A percentile compares a stretch with the other conserved stretches of the same genome.
These are phyloP conservation scores for Tilletiopsis washingtonensis DNA, from an alignment of 1,284 basidiomycete genomes.

Conservation along the genomic window DNA sequence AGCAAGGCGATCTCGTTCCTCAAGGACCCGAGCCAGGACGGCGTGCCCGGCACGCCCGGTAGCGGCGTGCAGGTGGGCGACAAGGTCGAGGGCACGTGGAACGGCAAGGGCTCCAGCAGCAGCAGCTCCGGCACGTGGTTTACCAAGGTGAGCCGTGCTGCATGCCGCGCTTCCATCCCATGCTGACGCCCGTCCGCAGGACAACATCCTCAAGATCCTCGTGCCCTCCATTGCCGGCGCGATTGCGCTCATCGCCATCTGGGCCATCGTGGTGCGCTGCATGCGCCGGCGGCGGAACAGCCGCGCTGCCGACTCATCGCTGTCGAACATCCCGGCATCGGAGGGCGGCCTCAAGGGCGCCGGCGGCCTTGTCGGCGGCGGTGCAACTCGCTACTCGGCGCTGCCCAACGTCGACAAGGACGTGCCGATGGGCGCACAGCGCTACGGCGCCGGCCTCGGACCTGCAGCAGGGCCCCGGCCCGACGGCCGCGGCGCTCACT, in stretches of 20 bases:
- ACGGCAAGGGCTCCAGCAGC: not conserved
- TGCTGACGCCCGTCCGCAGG: too few species aligned
- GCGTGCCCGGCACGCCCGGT: conserved; percentile 12
- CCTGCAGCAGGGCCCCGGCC: conserved; percentile 2
- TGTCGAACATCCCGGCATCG: not conserved
- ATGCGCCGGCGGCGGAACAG: not conserved
- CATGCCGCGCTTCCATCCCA: too few species aligned
- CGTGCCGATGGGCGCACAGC: not conserved
- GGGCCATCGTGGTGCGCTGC: not conserved
- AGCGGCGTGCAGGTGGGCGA: not conserved
- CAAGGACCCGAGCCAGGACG: conserved; percentile 10
- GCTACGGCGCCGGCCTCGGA: conserved; percentile 1
- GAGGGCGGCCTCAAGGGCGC: not conserved
- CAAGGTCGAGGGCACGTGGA: not conserved
- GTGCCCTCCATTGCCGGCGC: conserved; percentile 2
- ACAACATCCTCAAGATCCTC: not conserved
- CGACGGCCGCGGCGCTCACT: not conserved
- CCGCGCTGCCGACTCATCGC: not conserved
- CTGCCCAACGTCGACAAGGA: conserved; percentile 1
- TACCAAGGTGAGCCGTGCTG: too few species aligned
- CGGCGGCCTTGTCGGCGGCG: not conserved
- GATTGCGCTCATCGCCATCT: not conserved
- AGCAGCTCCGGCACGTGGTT: not conserved
- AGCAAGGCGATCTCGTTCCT: conserved; percentile 13
- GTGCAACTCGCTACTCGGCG: not conserved